These are phyloP conservation scores for Kodamaea laetipori DNA, from an alignment of 805 yeast species.

Conservation along the genomic window DNA sequence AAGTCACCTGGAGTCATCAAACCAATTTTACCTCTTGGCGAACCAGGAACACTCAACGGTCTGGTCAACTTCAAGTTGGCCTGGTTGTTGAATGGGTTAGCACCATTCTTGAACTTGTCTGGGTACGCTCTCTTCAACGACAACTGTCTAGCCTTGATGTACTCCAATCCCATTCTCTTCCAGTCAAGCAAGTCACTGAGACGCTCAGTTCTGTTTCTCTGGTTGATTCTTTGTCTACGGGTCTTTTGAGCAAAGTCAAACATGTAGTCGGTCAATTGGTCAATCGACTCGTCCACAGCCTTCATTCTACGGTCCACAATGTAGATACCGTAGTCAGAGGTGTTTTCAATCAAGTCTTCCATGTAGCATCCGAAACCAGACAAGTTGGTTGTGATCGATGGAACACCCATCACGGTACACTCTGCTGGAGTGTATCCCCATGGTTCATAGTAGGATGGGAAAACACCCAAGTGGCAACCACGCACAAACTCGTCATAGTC, in stretches of 20 bases:
- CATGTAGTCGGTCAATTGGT: slow-evolving; percentile 88
- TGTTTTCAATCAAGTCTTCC: slow-evolving; percentile 95
- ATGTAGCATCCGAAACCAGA: slow-evolving; percentile 98
- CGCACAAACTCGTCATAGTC: slow-evolving; percentile 98
- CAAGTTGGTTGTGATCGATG: slow-evolving; percentile 92
- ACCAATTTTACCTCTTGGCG: slow-evolving; percentile 76
- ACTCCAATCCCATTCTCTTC: slow-evolving; percentile 98
- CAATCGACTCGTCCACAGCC: slow-evolving; percentile 88
- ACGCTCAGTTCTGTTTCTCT: slow-evolving; percentile 95
- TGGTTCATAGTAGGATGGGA: slow-evolving; percentile 98
- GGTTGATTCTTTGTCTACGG: slow-evolving; percentile 96
- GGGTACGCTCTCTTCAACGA: slow-evolving; percentile 95
- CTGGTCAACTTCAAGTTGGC: slow-evolving; percentile 73
- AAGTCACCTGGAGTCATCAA: slow-evolving; percentile 97
- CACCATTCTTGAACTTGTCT: slow-evolving; percentile 62
- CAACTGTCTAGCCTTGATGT: slow-evolving; percentile 89
- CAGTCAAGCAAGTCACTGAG: slow-evolving; percentile 91
- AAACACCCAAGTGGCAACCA: slow-evolving; percentile 97
- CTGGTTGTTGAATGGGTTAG: slow-evolving; percentile 47
- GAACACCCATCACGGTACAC: slow-evolving; percentile 99
- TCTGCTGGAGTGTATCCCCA: slow-evolving; percentile 99
- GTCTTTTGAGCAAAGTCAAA: slow-evolving; percentile 84
- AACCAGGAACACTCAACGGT: slow-evolving; percentile 96
- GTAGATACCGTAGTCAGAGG: slow-evolving; percentile 94
- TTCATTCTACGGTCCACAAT: slow-evolving; percentile 93